phyloP scores from a whole-genome alignment of 2,329 filamentous ascomycete genomes.

The Pseudocercospora ulei region DNA sequence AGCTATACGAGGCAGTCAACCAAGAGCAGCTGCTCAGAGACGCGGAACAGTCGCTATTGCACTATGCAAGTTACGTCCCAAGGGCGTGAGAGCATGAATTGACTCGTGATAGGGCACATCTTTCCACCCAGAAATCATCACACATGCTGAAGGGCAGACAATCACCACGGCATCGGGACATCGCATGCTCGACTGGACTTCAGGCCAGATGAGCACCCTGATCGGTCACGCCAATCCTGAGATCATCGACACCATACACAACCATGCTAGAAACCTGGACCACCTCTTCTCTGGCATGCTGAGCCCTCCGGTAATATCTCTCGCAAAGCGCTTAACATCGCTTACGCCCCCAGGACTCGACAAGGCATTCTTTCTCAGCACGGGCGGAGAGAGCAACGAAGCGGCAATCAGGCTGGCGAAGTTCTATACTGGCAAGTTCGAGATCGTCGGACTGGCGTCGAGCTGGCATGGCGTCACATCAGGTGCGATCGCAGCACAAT shows the following conservation, averaged over 20 bases:
- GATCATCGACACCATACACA: slow-evolving; percentile 46
- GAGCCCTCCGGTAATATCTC: slow-evolving; percentile 48
- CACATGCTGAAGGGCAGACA: slow-evolving; percentile 18
- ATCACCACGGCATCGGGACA: slow-evolving; percentile 24
- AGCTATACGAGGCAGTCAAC: slow-evolving; percentile 18
- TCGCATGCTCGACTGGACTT: slow-evolving; percentile 50
- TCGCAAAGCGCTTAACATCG: slow-evolving; percentile 45
- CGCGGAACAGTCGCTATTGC: slow-evolving; percentile 18
- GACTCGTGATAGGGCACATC: slow-evolving; percentile 14
- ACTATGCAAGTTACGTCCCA: slow-evolving; percentile 10
- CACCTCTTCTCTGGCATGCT: slow-evolving; percentile 54
- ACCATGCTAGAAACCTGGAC: slow-evolving; percentile 46
- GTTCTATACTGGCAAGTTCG: slow-evolving; percentile 54
- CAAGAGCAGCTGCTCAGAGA: slow-evolving; percentile 18
- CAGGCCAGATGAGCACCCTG: slow-evolving; percentile 50
- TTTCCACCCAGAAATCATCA: slow-evolving; percentile 23
- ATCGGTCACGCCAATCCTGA: slow-evolving; percentile 52
- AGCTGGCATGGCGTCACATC: slow-evolving; percentile 55
- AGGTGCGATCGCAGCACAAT: slow-evolving; percentile 46
- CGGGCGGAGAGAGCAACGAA: slow-evolving; percentile 48
- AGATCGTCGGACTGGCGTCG: slow-evolving; percentile 51
- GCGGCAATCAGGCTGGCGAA: slow-evolving; percentile 58
- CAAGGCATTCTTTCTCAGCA: slow-evolving; percentile 51
- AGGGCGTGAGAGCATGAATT: background rate
- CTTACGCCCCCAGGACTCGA: slow-evolving; percentile 45